Conservation (phyloP, 1,284 basidiomycete genomes). For the Calocybe gambosa region DNA sequence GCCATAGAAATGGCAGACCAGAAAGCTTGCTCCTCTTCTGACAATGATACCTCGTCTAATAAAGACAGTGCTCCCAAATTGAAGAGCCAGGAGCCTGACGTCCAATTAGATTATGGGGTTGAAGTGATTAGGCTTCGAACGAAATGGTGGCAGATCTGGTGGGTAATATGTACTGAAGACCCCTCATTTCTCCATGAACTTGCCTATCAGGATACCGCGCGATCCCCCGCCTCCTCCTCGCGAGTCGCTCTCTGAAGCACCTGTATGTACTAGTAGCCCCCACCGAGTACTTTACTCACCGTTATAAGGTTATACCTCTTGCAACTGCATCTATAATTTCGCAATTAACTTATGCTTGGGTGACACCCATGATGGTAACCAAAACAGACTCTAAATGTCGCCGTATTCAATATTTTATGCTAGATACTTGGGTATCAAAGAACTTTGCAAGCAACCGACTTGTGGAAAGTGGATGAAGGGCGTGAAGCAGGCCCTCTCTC, state of each 20-base stretch:
- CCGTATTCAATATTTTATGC: background rate
- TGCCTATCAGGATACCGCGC: slow-evolving; percentile 44
- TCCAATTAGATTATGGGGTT: slow-evolving; percentile 45
- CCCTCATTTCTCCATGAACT: background rate
- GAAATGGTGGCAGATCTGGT: slow-evolving; percentile 47
- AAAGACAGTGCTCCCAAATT: background rate
- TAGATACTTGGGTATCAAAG: slow-evolving; percentile 61
- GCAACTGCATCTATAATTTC: slow-evolving; percentile 51
- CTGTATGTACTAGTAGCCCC: slow-evolving; percentile 24
- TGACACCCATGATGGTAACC: slow-evolving; percentile 61
- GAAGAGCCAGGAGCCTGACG: slow-evolving; percentile 11
- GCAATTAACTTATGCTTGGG: slow-evolving; percentile 58
- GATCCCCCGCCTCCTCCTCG: slow-evolving; percentile 55
- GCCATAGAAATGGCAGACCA: background rate
- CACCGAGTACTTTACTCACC: background rate
- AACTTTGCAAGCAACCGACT: slow-evolving; percentile 65
- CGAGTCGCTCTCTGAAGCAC: slow-evolving; percentile 49
- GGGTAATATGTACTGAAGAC: slow-evolving; percentile 4
- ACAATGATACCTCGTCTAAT: background rate
- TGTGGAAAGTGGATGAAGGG: slow-evolving; percentile 62
- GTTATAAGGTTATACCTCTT: slow-evolving; percentile 47
- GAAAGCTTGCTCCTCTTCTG: background rate
- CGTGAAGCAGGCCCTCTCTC: slow-evolving; percentile 48
- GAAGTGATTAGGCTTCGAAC: slow-evolving; percentile 36
- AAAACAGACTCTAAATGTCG: background rate